A percentile compares a stretch with the other conserved stretches of the same genome.
Conservation (phyloP, 371 early-diverging fungal genomes). For the Circinella minor region DNA sequence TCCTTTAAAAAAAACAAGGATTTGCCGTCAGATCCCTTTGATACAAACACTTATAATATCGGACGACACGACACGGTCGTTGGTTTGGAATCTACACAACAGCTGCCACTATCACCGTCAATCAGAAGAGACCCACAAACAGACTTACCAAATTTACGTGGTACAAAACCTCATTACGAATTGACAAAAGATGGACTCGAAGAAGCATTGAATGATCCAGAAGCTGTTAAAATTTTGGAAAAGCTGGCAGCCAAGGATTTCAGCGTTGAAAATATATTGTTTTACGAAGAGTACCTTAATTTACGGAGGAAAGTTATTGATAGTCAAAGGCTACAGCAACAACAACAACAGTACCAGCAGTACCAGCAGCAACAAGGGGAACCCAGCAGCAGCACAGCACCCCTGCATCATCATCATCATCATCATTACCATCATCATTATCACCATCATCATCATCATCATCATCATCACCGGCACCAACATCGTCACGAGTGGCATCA, state of each 20-base stretch:
- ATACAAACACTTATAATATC: background rate
- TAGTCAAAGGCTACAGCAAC: background rate
- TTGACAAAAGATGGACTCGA: conserved; percentile 22
- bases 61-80: too few relatives aligned
- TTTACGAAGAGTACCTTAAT: conserved; percentile 35
- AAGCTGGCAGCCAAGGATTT: conserved; percentile 44
- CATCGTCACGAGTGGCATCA: background rate
- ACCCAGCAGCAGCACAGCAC: background rate
- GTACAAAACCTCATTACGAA: background rate
- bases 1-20: background rate
- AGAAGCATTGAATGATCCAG: conserved; percentile 20
- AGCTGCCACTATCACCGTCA: background rate
- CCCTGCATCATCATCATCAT: background rate
- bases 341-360: background rate
- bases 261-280: conserved; percentile 43
- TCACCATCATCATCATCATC: background rate
- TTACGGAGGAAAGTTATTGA: conserved; percentile 9
- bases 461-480: background rate
- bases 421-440: background rate
- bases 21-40: background rate
- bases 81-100: background rate
- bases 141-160: background rate
- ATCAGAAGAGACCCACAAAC: background rate
- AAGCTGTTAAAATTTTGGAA: conserved; percentile 24
- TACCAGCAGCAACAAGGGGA: background rate